phyloP scores from a whole-genome alignment of 257 asterid genomes.

The Haberlea rhodopensis region DNA sequence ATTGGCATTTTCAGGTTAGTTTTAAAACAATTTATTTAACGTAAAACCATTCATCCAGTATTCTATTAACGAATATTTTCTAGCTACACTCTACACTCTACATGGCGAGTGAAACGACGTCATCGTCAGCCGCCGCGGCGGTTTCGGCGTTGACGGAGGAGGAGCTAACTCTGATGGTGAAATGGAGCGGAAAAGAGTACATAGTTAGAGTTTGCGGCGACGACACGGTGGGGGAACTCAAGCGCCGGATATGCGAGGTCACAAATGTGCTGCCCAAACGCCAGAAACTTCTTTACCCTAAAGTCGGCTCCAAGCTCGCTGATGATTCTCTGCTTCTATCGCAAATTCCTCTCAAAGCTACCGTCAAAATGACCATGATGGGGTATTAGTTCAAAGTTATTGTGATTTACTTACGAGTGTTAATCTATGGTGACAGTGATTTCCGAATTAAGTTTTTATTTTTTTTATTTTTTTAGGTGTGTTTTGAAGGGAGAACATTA shows the following conservation, averaged over 20 bases:
- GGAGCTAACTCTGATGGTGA: slow-evolving; percentile 82
- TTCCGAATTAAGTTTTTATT: too few species aligned
- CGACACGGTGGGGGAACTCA: slow-evolving; percentile 84
- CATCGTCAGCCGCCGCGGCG: slow-evolving; percentile 45
- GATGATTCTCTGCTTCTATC: slow-evolving; percentile 74
- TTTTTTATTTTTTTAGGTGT: too few species aligned
- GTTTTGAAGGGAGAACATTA: too few species aligned
- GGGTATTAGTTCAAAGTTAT: slow-evolving; percentile 43
- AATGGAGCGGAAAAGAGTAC: slow-evolving; percentile 95
- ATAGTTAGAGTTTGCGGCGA: slow-evolving; percentile 86
- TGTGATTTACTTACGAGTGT: background rate
- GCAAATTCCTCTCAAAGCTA: slow-evolving; percentile 70
- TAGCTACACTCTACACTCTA: background rate
- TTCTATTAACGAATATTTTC: background rate
- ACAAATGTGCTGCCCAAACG: slow-evolving; percentile 88
- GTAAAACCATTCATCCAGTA: background rate
- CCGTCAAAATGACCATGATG: slow-evolving; percentile 90
- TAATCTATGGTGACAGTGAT: background rate
- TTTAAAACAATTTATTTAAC: too few species aligned
- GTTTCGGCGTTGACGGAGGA: slow-evolving; percentile 62
- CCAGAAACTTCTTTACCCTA: slow-evolving; percentile 94
- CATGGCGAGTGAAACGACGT: slow-evolving; percentile 69
- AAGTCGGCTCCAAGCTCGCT: slow-evolving; percentile 77
- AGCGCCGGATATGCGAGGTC: slow-evolving; percentile 79
- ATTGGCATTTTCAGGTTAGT: too few species aligned